These are phyloP conservation scores for Elongisporangium prolatum DNA, from an alignment of 352 stramenopile genomes.

Conservation along the genomic window DNA sequence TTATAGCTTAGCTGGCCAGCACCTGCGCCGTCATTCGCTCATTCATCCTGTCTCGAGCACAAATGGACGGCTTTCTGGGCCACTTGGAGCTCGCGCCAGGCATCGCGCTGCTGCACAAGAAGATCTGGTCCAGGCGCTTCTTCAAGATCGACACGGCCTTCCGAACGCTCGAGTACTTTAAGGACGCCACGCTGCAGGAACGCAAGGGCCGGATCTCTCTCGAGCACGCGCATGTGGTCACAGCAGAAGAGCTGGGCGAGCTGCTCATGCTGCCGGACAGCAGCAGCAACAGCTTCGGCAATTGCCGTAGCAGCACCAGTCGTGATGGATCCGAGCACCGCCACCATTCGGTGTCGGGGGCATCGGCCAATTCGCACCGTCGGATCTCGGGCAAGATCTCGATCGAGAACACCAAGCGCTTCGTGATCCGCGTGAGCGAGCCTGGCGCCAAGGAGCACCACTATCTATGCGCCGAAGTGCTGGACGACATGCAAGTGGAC, in stretches of 20 bases:
- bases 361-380: background rate
- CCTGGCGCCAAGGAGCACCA: conserved; percentile 23
- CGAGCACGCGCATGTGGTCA: conserved; percentile 29
- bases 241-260: conserved; percentile 51
- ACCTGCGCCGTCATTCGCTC: conserved; percentile 2
- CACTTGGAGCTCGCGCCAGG: conserved; percentile 26
- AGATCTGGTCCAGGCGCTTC: conserved; percentile 45
- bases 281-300: conserved; percentile 2
- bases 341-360: background rate
- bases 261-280: conserved; percentile 18
- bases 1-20: background rate
- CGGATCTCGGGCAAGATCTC: conserved; percentile 14
- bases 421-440: conserved; percentile 59
- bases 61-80: conserved; percentile 61
- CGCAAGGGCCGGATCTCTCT: conserved; percentile 46
- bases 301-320: too few relatives aligned
- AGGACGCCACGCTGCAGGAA: conserved; percentile 28
- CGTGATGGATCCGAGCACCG: background rate
- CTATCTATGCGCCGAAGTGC: conserved; percentile 54
- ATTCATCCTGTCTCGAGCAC: background rate
- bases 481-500: conserved; percentile 11
- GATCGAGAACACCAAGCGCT: conserved; percentile 55
- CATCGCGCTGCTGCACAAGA: conserved; percentile 22
- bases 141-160: conserved; percentile 40
- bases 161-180: conserved; percentile 59